Conservation (phyloP, 139 green algal genomes). For the Chlamydomonas sphaeroides region DNA sequence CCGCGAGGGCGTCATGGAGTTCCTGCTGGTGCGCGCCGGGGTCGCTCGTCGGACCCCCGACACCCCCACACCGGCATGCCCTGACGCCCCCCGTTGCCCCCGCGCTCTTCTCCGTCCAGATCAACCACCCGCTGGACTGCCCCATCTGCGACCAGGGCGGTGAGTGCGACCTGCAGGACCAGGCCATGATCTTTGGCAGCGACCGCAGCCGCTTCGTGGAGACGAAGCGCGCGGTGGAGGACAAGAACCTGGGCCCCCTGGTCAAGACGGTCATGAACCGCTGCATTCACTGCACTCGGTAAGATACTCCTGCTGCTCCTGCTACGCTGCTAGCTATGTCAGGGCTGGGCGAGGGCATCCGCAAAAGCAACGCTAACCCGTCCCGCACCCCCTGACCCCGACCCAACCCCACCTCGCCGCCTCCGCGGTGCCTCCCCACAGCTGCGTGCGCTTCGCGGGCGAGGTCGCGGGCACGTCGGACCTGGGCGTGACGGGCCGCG, state of each 20-base stretch:
- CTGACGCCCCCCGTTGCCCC: not conserved
- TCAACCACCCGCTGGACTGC: slow-evolving; percentile 99
- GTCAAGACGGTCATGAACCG: slow-evolving; percentile 99
- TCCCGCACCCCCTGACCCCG: too few species aligned
- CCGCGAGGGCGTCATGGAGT: slow-evolving; percentile 99
- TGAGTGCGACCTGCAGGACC: slow-evolving; percentile 98
- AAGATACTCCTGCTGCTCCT: too few species aligned
- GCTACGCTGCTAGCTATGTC: too few species aligned
- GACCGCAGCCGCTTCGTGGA: slow-evolving; percentile 94
- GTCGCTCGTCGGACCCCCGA: not conserved
- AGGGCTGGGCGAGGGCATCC: too few species aligned
- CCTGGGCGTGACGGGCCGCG: slow-evolving; percentile 93
- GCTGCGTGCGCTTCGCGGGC: slow-evolving; percentile 96
- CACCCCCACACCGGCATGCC: not conserved
- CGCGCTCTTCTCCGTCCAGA: slow-evolving; percentile 48
- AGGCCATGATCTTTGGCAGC: slow-evolving; percentile 94
- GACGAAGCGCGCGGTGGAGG: slow-evolving; percentile 89
- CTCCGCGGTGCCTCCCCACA: too few species aligned
- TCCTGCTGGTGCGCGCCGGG: slow-evolving; percentile 83
- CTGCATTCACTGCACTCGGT: slow-evolving; percentile 80
- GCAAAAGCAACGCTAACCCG: too few species aligned
- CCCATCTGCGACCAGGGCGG: slow-evolving; percentile 99
- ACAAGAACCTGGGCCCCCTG: slow-evolving; percentile 97
- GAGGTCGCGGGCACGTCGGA: slow-evolving; percentile 97
- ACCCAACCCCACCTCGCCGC: too few species aligned